Conservation (phyloP, 2,329 filamentous ascomycete genomes). For the Ophiostoma fasciatum region DNA sequence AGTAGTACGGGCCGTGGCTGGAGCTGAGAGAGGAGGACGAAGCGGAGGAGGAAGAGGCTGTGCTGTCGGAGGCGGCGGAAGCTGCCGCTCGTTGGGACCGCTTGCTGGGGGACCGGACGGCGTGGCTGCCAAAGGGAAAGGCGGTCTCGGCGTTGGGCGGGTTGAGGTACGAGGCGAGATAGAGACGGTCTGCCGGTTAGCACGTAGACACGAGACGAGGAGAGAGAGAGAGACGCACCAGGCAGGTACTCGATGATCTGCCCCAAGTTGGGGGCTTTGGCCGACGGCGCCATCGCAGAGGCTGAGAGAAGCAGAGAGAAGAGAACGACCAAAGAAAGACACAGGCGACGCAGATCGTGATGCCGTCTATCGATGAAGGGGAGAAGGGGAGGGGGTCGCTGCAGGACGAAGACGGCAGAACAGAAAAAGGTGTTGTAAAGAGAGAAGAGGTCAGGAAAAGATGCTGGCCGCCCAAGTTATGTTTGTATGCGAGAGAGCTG, state of each 20-base stretch:
- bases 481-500: not conserved
- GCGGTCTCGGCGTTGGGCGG: conserved; percentile 66
- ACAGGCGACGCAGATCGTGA: not conserved
- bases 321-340: not conserved
- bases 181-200: conserved; percentile 60
- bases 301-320: too few relatives aligned
- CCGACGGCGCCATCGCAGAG: conserved; percentile 34
- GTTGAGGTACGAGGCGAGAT: conserved; percentile 81
- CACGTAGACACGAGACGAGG: not conserved
- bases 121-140: conserved; percentile 61
- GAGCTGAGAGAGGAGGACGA: too few relatives aligned
- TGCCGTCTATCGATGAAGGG: not conserved
- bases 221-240: conserved; percentile 39
- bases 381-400: conserved; percentile 3
- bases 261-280: conserved; percentile 48
- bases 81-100: conserved; percentile 51
- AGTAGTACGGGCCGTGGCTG: conserved; percentile 68
- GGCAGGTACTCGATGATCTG: conserved; percentile 95
- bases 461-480: conserved; percentile 1
- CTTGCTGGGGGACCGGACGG: conserved; percentile 56
- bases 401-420: not conserved
- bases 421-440: too few relatives aligned
- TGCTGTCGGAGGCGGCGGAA: conserved; percentile 13
- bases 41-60: not conserved
- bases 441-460: not conserved